phyloP scores from a whole-genome alignment of 2,329 filamentous ascomycete species.

The Ceratocystis huliohia region DNA sequence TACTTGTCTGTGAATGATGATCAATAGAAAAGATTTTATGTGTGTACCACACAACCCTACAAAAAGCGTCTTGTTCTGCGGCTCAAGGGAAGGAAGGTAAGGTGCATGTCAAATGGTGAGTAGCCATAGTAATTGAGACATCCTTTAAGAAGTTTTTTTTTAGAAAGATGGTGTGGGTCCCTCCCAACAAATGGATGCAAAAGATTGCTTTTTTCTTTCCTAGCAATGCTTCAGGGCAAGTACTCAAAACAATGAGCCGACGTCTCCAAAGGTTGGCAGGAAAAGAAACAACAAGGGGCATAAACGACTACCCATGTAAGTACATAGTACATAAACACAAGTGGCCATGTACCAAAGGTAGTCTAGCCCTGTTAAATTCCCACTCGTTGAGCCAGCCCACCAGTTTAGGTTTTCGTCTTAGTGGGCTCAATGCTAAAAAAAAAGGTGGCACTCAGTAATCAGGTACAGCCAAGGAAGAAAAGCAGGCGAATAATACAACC shows the following conservation, averaged over 20 bases:
- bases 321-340: conserved; percentile 2
- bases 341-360: conserved; percentile 4
- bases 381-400: conserved; percentile 20
- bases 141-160: conserved; percentile 1
- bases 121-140: neutral
- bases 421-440: neutral
- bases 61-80: conserved; percentile 4
- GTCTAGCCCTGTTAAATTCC: conserved; percentile 12
- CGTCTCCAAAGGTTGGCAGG: neutral
- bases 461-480: neutral
- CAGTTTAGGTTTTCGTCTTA: conserved; percentile 12
- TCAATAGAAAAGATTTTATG: neutral
- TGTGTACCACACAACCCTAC: neutral
- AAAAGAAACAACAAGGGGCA: conserved; percentile 10
- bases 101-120: conserved; percentile 3
- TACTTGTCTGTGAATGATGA: neutral
- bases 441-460: conserved; percentile 4
- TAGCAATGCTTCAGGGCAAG: neutral
- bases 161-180: conserved; percentile 15
- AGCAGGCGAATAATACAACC: conserved; percentile 4
- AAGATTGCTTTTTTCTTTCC: neutral
- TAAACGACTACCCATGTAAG: neutral
- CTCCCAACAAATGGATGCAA: conserved; percentile 19
- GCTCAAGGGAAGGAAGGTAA: conserved; percentile 9
- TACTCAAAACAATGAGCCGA: neutral